phyloP scores from a whole-genome alignment of 2,329 filamentous ascomycete species.

The Epichloe sibirici region DNA sequence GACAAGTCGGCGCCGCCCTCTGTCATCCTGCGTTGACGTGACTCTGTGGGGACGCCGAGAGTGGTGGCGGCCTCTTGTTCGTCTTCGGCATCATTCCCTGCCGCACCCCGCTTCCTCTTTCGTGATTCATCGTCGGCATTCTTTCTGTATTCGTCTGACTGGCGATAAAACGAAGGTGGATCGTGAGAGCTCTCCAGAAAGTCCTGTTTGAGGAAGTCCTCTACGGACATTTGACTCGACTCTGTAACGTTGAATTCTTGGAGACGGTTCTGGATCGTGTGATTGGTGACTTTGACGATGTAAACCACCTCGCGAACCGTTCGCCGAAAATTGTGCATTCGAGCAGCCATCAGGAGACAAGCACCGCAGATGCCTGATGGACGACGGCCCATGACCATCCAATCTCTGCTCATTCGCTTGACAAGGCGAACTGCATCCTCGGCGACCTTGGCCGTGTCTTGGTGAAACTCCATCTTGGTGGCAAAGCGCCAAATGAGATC shows the following conservation, averaged over 20 bases:
- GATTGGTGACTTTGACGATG: slow-evolving; percentile 89
- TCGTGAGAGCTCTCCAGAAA: slow-evolving; percentile 64
- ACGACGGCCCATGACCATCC: slow-evolving; percentile 90
- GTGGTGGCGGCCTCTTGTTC: slow-evolving; percentile 7
- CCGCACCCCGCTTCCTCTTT: slow-evolving; percentile 31
- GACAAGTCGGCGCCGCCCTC: slow-evolving; percentile 24
- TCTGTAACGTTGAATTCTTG: slow-evolving; percentile 85
- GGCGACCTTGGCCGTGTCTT: slow-evolving; percentile 70
- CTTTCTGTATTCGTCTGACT: slow-evolving; percentile 46
- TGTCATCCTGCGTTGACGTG: slow-evolving; percentile 8
- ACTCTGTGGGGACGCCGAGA: background rate
- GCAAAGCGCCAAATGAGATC: slow-evolving; percentile 87
- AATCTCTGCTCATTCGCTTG: slow-evolving; percentile 88
- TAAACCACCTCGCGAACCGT: slow-evolving; percentile 94
- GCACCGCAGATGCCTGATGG: slow-evolving; percentile 92
- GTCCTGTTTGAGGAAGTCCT: slow-evolving; percentile 65
- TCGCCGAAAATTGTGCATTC: slow-evolving; percentile 95
- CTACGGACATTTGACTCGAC: slow-evolving; percentile 73
- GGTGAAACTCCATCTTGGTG: slow-evolving; percentile 79
- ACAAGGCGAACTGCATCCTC: slow-evolving; percentile 80
- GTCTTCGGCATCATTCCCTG: slow-evolving; percentile 12
- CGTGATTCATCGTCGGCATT: slow-evolving; percentile 36
- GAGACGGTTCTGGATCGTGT: slow-evolving; percentile 82
- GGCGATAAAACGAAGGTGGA: slow-evolving; percentile 69
- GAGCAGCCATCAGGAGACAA: slow-evolving; percentile 83